A percentile compares a stretch with the other conserved stretches of the same genome.
Evolutionary conservation across 257 asterid genomes (phyloP).

Genomic region (Plantago major): DNA sequence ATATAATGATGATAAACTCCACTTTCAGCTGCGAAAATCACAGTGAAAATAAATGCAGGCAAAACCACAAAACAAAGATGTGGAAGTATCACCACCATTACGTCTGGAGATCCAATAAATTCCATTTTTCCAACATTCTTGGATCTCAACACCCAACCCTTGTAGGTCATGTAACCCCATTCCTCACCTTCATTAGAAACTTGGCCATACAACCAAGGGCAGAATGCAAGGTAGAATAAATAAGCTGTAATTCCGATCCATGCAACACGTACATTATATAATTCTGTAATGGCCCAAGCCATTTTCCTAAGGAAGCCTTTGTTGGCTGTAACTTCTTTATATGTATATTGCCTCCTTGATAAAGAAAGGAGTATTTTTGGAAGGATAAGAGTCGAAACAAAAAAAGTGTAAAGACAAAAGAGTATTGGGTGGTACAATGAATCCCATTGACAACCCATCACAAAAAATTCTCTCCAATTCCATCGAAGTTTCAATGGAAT

Average conservation of each 20-base stretch:
- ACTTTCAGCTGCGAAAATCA: constrained; percentile 60
- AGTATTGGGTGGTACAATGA: constrained; percentile 65
- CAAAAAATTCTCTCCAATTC: constrained; percentile 78
- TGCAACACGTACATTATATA: constrained; percentile 37
- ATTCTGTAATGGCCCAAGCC: constrained; percentile 55
- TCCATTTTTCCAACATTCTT: constrained; percentile 28
- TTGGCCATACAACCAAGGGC: constrained; percentile 90
- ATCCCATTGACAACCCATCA: constrained; percentile 97
- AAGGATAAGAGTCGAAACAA: constrained; percentile 44
- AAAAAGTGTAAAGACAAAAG: constrained; percentile 43
- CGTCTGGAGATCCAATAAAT: constrained; percentile 81
- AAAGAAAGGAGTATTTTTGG: constrained; percentile 46
- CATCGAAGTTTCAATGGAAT: constrained; percentile 50
- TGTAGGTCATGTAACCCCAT: constrained; percentile 75
- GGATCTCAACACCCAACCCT: constrained; percentile 65
- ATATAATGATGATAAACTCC: constrained; percentile 48
- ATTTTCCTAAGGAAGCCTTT: constrained; percentile 38
- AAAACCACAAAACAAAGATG: constrained; percentile 69
- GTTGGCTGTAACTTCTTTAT: constrained; percentile 38
- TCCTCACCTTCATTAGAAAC: constrained; percentile 43
- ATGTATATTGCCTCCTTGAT: constrained; percentile 43
- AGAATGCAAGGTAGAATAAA: constrained; percentile 66
- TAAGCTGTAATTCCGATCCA: constrained; percentile 51
- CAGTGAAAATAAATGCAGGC: constrained; percentile 45
- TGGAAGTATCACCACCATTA: constrained; percentile 80